Evolutionary conservation across 2,329 filamentous ascomycete genomes (phyloP).

Genomic region (Capronia epimyces): DNA sequence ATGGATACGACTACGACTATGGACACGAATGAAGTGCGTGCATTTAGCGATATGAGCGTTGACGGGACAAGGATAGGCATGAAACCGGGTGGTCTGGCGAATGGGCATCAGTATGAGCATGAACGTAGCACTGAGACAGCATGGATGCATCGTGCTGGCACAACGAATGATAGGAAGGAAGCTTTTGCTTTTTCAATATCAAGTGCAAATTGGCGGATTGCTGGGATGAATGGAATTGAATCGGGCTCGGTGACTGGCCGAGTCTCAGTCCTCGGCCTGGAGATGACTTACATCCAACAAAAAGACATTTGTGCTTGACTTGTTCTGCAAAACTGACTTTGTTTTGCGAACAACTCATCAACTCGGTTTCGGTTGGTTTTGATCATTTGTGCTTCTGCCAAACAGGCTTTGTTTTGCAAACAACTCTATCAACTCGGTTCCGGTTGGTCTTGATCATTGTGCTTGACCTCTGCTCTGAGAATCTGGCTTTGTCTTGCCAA

Average conservation of each 20-base stretch:
- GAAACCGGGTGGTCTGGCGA: background rate
- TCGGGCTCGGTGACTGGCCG: background rate
- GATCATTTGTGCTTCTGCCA: background rate
- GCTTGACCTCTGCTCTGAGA: no score
- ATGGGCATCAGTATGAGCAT: background rate
- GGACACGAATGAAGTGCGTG: background rate
- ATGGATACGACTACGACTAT: background rate
- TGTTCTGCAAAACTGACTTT: background rate
- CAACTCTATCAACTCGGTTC: no score
- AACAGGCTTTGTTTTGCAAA: no score
- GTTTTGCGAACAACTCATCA: no score
- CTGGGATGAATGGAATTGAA: background rate
- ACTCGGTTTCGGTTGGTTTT: no score
- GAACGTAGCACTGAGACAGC: background rate
- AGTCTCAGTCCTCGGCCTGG: background rate
- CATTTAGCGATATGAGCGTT: constrained; percentile 4
- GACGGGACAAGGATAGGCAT: background rate
- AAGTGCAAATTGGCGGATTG: background rate
- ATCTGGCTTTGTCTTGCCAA: no score
- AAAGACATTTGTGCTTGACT: background rate
- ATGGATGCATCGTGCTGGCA: background rate
- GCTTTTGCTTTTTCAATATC: background rate
- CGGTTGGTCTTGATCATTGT: no score
- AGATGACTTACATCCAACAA: background rate
- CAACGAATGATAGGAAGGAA: background rate